Conservation (phyloP, 202 grass and related monocot genomes). For the Bolboschoenoplectus hybrid region DNA sequence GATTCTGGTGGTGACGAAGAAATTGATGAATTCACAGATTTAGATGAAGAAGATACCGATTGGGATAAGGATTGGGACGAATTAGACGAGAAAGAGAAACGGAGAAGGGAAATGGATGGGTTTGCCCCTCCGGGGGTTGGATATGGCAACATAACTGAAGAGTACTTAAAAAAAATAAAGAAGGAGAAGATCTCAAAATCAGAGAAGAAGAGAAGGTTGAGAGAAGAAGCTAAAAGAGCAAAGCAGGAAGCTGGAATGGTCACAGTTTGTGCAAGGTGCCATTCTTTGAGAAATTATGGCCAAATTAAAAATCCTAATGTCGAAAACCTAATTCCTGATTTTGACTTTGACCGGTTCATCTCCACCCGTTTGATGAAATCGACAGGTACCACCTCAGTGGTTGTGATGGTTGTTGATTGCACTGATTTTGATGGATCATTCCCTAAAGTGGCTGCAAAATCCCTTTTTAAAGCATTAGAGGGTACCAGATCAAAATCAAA, state of each 20-base stretch:
- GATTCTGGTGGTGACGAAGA: slow-evolving; percentile 38
- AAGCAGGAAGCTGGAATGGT: slow-evolving; percentile 45
- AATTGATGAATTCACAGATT: slow-evolving; percentile 42
- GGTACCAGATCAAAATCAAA: slow-evolving; percentile 56
- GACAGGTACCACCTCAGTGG: slow-evolving; percentile 56
- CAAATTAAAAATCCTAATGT: slow-evolving; percentile 85
- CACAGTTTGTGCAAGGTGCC: slow-evolving; percentile 79
- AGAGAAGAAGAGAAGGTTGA: slow-evolving; percentile 60
- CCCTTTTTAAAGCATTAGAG: slow-evolving; percentile 74
- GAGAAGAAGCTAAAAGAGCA: slow-evolving; percentile 57
- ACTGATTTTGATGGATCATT: slow-evolving; percentile 92
- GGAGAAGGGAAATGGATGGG: slow-evolving; percentile 71
- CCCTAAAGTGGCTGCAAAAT: slow-evolving; percentile 72
- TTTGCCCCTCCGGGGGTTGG: slow-evolving; percentile 68
- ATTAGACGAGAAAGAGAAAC: slow-evolving; percentile 64
- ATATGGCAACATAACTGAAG: slow-evolving; percentile 78
- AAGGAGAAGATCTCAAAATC: slow-evolving; percentile 88
- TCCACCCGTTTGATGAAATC: slow-evolving; percentile 76
- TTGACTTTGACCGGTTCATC: slow-evolving; percentile 85
- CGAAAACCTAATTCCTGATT: slow-evolving; percentile 89
- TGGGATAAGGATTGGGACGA: slow-evolving; percentile 65
- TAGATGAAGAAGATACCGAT: slow-evolving; percentile 54
- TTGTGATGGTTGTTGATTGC: slow-evolving; percentile 84
- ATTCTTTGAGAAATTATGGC: slow-evolving; percentile 86
- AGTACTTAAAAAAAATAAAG: slow-evolving; percentile 61